Conservation (phyloP, 768 basidiomycete genomes). For the Botryobasidium botryosum region DNA sequence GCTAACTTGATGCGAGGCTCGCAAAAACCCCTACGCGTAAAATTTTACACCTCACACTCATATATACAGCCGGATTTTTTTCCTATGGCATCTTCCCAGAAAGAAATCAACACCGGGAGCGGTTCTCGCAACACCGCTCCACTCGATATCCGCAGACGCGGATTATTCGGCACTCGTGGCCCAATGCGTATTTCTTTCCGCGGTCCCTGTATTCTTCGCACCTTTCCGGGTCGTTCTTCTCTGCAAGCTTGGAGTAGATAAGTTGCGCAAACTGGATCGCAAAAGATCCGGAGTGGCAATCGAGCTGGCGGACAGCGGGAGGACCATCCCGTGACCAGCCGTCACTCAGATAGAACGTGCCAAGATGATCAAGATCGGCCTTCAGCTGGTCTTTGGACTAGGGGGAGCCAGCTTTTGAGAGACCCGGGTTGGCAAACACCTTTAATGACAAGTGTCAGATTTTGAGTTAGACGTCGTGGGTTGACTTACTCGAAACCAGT, state of each 20-base stretch:
- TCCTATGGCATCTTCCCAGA: too few relatives aligned
- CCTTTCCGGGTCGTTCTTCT: conserved; percentile 42
- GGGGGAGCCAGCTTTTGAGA: conserved; percentile 41
- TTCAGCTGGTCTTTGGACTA: conserved; percentile 44
- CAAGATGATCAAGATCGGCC: conserved; percentile 55
- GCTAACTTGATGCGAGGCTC: too few relatives aligned
- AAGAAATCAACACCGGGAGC: too few relatives aligned
- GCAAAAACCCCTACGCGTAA: too few relatives aligned
- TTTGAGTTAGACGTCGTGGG: neutral
- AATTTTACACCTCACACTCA: too few relatives aligned
- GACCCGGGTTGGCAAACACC: conserved; percentile 62
- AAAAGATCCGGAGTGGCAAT: conserved; percentile 66
- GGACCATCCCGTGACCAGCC: conserved; percentile 70
- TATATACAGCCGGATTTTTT: too few relatives aligned
- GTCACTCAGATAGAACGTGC: conserved; percentile 60
- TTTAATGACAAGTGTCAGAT: conserved; percentile 14
- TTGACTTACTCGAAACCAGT: conserved; percentile 55
- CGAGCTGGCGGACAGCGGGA: conserved; percentile 58
- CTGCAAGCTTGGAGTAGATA: conserved; percentile 48
- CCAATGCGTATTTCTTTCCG: conserved; percentile 43
- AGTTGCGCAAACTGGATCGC: conserved; percentile 64
- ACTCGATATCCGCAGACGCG: too few relatives aligned
- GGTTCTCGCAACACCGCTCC: too few relatives aligned
- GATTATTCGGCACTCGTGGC: too few relatives aligned
- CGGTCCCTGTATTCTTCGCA: conserved; percentile 48